Evolutionary conservation across 257 asterid species (phyloP).

Genomic region (Solanum pimpinellifolium): DNA sequence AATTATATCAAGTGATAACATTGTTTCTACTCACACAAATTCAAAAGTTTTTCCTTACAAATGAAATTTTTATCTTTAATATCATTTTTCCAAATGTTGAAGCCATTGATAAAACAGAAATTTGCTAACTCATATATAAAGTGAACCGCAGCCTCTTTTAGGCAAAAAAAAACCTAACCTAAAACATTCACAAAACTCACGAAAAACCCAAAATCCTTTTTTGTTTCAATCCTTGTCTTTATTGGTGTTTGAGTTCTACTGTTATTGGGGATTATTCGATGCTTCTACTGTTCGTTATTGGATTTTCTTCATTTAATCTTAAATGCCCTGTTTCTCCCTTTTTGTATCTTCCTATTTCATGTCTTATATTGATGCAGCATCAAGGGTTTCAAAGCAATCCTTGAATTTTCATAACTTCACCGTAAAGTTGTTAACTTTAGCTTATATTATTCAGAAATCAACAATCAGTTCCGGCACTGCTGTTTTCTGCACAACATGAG

Average conservation of each 20-base stretch:
- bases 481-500: slow-evolving; percentile 35
- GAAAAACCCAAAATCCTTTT: background rate
- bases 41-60: background rate
- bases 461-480: background rate
- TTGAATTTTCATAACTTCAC: slow-evolving; percentile 14
- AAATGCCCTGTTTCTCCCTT: slow-evolving; percentile 25
- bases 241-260: background rate
- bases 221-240: background rate
- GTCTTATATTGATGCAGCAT: slow-evolving; percentile 38
- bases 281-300: slow-evolving; percentile 30
- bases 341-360: slow-evolving; percentile 22
- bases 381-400: slow-evolving; percentile 18
- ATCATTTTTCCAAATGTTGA: background rate
- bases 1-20: background rate
- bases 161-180: background rate
- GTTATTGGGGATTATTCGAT: background rate
- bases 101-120: background rate
- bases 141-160: background rate
- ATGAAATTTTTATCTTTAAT: background rate
- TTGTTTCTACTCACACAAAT: background rate
- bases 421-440: slow-evolving; percentile 17
- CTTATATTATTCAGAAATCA: slow-evolving; percentile 14
- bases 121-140: background rate
- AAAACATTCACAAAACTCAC: background rate
- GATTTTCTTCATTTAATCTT: slow-evolving; percentile 6